Conservation (phyloP, 345 rosid species). For the Citrus maxima region DNA sequence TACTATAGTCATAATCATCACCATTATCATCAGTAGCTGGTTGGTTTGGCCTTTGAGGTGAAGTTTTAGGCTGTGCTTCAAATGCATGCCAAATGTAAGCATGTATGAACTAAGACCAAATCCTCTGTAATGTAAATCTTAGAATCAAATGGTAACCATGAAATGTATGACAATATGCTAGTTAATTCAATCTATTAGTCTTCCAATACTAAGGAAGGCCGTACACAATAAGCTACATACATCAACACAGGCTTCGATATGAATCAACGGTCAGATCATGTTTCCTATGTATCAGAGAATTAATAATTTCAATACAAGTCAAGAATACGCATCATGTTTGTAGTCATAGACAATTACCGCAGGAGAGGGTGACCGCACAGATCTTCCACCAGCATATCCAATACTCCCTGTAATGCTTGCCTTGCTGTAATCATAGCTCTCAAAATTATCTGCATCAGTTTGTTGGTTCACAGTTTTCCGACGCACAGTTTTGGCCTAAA, state of each 20-base stretch:
- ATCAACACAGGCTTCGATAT: not conserved
- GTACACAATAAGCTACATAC: not conserved
- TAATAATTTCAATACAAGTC: not conserved
- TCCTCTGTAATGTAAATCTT: no score
- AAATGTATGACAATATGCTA: not conserved
- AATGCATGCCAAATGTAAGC: not conserved
- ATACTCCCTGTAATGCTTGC: constrained; percentile 20
- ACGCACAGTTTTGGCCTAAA: not conserved
- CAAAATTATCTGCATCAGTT: constrained; percentile 23
- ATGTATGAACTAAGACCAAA: not conserved
- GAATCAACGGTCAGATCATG: no score
- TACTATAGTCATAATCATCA: constrained; percentile 29
- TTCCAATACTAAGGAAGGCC: not conserved
- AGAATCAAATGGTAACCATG: not conserved
- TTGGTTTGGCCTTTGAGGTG: constrained; percentile 23
- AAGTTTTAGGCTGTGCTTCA: not conserved
- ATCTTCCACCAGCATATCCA: constrained; percentile 37
- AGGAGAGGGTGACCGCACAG: constrained; percentile 31
- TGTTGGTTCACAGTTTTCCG: constrained; percentile 22
- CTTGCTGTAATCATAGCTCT: constrained; percentile 27
- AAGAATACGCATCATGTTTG: not conserved
- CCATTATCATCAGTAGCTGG: constrained; percentile 26
- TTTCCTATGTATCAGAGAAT: not conserved
- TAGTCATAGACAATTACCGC: constrained; percentile 21
- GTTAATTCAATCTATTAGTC: not conserved